Conservation (phyloP, 371 early-diverging fungal genomes). For the Actinomortierella ambigua region DNA sequence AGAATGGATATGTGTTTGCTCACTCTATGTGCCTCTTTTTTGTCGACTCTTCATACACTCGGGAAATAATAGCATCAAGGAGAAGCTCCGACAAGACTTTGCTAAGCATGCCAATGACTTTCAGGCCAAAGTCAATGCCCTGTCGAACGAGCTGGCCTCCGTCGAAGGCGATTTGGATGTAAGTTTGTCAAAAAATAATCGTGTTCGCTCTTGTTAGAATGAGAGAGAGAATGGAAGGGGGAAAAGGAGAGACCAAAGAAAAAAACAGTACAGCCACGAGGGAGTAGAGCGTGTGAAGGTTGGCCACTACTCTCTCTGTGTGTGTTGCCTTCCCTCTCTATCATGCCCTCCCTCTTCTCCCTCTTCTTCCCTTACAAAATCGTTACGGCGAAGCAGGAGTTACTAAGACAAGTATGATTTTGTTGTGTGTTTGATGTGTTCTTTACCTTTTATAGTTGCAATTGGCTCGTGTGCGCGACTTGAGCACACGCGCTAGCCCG, state of each 20-base stretch:
- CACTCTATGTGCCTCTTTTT: neutral
- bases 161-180: conserved; percentile 75
- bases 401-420: neutral
- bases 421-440: neutral
- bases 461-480: conserved; percentile 60
- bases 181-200: too few species aligned
- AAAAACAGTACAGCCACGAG: too few species aligned
- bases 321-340: too few species aligned
- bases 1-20: neutral
- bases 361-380: too few species aligned
- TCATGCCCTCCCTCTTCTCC: too few species aligned
- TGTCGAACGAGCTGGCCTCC: conserved; percentile 67
- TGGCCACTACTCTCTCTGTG: too few species aligned
- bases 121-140: conserved; percentile 64
- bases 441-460: conserved; percentile 60
- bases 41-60: neutral
- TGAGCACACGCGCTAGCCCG: conserved; percentile 55
- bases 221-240: too few species aligned
- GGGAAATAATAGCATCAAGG: conserved; percentile 66
- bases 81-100: conserved; percentile 71
- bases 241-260: too few species aligned
- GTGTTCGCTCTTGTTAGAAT: too few species aligned
- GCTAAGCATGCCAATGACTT: conserved; percentile 83
- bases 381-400: neutral
- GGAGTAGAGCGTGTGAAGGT: too few species aligned